Evolutionary conservation across 495 filamentous ascomycete genomes (phyloP), one percentile per base, ranked within the genome.

Genomic region (Talaromyces liani): DNA sequence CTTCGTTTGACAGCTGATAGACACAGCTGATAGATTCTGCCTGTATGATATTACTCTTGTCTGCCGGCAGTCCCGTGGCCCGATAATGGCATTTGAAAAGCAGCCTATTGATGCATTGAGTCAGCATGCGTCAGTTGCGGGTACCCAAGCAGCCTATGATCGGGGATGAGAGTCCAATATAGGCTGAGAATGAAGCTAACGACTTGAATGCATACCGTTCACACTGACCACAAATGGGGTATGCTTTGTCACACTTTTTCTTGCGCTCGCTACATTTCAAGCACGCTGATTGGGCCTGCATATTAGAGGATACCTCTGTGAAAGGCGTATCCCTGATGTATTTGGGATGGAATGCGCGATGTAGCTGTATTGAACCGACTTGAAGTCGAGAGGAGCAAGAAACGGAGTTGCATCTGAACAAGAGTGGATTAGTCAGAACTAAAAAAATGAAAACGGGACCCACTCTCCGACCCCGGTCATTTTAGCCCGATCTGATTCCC

Each of bases 191-290:
- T 16, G 20, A 49, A 61, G 16, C 31, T 4, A 33, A 9, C 6
- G 14, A 18, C 9, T 36, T 0, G 36, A 25, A 25, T 29, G 34
- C 58, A 47, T 61, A 61, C 58, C 58, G 34, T 47, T 47, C 41
- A 18, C 58, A 61, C 27, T 36, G 58, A 27, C 36, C 34, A 25
- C 58, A 61, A 45, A 27, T 31, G 10, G 58, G 58, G 9, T 47
- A 61, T 9, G 20, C 4, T 27, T 61, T 61, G 36, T 61, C 58
- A 31, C 58, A 61, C 41, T 61, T 61, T 29, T 61, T 45, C 25
- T 61, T 61, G 41, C 58, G 58, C 33, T 45, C 34, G 22, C 41
- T 61, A 25, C 58, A 61, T 47, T 31, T 36, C 34, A 29, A 47
- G 41, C 58, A 61, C 6, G 41, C 58, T 3, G 41, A 45, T 10